Base-by-base conservation (phyloP, 2,329 filamentous ascomycete genomes). In the Xylaria sp. region DNA sequence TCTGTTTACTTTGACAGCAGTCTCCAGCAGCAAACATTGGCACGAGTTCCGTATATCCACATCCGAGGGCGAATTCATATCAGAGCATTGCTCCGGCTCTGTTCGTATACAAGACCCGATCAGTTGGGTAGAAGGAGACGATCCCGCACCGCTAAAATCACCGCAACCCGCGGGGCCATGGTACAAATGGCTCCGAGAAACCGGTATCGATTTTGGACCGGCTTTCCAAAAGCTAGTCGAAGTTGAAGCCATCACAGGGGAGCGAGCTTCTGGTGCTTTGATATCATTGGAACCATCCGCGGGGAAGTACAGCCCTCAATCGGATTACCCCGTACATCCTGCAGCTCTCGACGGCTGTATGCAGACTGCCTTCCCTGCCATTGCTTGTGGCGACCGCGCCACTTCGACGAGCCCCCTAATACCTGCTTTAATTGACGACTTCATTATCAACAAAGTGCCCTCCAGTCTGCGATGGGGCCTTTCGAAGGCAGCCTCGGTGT, bases 171-270 rank as follows among this genome's bases (percentile, higher is more conserved):
- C 57, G 0, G 40, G 29, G 4, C 13, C 63, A 2, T 76, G 74
- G 74, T 73, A 75, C 64, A 74, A 74, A 60, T 58, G 63, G 1
- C 57, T 68, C 44, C 23, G n/a, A 0, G 71, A 73, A n/a, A 62
- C 69, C 15, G 75, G 75, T 19, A 67, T 68, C 31, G 62, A 67
- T n/a, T 74, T 73, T 29, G 72, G 72, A 0, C 68, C 68, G 0
- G 10, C 60, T 0, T 70, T 74, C 57, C 67, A 67, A 47, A 71
- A 68, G 46, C 0, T 57, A 31, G 17, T 65, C 0, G 27, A 46
- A 21, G 1, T 27, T 67, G 29, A 71, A 71, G 35, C 8, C 63
- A 1, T 46, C 38, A 11, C 63, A 6, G 72, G 73, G 0, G 19
- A 61, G 29, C 62, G 63, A 0, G 46, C 35, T 0, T 64, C 58